Percentiles rank a stretch among this genome's conserved stretches.
These are phyloP conservation scores for Auricularia cornea DNA, from an alignment of 768 basidiomycete species.

Conservation along the genomic window DNA sequence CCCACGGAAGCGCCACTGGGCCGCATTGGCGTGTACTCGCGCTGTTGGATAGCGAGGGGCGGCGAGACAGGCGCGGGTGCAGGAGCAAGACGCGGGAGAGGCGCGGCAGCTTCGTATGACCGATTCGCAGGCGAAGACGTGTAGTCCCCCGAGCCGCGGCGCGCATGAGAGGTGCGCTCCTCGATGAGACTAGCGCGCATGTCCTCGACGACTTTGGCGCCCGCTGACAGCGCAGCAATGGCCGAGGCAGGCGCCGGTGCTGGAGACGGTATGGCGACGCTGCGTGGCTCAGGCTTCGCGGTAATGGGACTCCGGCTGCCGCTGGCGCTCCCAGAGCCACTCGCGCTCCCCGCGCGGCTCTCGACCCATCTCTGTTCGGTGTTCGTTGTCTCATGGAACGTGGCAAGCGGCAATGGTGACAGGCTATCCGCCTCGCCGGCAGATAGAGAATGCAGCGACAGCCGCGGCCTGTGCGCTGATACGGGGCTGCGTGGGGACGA, in stretches of 20 bases:
- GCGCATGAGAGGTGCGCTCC: neutral
- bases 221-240: neutral
- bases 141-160: neutral
- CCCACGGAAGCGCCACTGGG: neutral
- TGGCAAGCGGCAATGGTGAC: neutral
- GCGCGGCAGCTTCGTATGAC: slow-evolving; percentile 6
- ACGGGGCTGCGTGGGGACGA: neutral
- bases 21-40: neutral
- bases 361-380: neutral
- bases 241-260: neutral
- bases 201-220: neutral
- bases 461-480: neutral
- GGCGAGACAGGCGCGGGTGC: slow-evolving; percentile 15
- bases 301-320: neutral
- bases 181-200: neutral
- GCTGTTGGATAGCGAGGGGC: slow-evolving; percentile 14
- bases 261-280: neutral
- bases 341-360: neutral
- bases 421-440: neutral
- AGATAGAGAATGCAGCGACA: neutral
- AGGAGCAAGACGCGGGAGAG: slow-evolving; percentile 13
- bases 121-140: slow-evolving; percentile 4
- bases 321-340: neutral
- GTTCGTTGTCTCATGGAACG: neutral
- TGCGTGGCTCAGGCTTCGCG: neutral